Conservation (phyloP, 495 filamentous ascomycete species). For the Podospora sp. region DNA sequence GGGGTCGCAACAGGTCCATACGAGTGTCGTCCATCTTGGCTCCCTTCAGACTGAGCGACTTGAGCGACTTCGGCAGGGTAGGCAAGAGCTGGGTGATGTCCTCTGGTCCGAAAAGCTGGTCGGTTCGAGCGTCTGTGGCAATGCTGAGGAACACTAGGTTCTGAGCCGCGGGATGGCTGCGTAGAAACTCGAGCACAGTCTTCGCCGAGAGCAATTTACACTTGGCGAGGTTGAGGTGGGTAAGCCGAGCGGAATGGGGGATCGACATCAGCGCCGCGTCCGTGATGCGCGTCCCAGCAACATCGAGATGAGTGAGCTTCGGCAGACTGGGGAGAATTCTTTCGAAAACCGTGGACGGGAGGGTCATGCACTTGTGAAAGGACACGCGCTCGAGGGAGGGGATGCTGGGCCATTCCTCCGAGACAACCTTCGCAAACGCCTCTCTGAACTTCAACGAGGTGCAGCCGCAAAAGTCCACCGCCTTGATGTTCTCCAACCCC, state of each 20-base stretch:
- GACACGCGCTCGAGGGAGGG: constrained; percentile 70
- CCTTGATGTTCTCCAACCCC: constrained; percentile 66
- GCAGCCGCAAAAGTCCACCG: constrained; percentile 79
- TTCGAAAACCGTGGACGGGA: constrained; percentile 69
- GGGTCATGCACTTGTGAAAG: constrained; percentile 79
- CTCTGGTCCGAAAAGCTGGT: constrained; percentile 67
- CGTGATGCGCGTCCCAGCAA: constrained; percentile 78
- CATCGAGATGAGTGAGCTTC: constrained; percentile 76
- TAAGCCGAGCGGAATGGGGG: constrained; percentile 69
- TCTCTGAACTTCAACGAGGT: constrained; percentile 70
- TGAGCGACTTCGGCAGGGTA: constrained; percentile 66
- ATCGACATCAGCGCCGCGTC: constrained; percentile 72
- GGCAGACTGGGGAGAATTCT: constrained; percentile 68
- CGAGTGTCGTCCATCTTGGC: constrained; percentile 68
- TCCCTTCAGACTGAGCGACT: constrained; percentile 77
- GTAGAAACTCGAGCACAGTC: constrained; percentile 70
- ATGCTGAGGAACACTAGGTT: constrained; percentile 75
- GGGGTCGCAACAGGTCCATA: constrained; percentile 63
- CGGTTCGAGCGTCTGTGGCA: constrained; percentile 70
- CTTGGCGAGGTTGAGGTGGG: constrained; percentile 78
- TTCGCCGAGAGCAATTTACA: constrained; percentile 71
- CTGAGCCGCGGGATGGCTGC: constrained; percentile 70
- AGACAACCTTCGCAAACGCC: constrained; percentile 47
- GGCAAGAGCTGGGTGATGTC: constrained; percentile 70
- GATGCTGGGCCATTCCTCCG: constrained; percentile 47